Evolutionary conservation across 225 moss, liverwort and hornwort species (phyloP).

Genomic region (Pseudisothecium myosuroides): DNA sequence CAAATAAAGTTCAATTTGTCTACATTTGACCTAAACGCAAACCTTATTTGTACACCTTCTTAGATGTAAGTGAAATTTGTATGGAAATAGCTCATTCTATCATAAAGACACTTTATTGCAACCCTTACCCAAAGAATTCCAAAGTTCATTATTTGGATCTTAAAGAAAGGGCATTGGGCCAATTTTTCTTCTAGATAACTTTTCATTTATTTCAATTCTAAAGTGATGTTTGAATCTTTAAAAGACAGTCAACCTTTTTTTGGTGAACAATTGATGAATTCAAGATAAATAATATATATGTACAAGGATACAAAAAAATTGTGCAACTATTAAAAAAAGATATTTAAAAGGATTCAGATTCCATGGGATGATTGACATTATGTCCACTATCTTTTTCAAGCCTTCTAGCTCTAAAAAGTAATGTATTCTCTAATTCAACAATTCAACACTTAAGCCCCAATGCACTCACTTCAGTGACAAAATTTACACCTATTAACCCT

Average conservation of each 20-base stretch:
- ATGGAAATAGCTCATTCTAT: not conserved
- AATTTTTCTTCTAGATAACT: not conserved
- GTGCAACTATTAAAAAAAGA: not conserved
- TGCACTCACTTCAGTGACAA: no score
- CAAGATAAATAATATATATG: not conserved
- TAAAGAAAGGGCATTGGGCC: accelerated
- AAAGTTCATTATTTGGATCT: not conserved
- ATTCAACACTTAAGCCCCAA: not conserved
- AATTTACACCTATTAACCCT: not conserved
- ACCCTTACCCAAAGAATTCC: accelerated
- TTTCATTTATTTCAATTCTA: not conserved
- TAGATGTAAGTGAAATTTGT: no score
- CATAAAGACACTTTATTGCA: not conserved
- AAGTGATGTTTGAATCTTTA: not conserved
- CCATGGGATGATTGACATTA: not conserved
- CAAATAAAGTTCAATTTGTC: not conserved
- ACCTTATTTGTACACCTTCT: accelerated
- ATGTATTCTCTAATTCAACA: not conserved
- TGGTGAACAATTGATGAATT: not conserved
- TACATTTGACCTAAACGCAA: not conserved
- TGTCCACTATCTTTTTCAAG: not conserved
- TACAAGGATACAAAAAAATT: not conserved
- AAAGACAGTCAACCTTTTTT: not conserved
- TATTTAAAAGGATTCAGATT: not conserved
- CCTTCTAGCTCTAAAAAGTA: not conserved